Base-by-base conservation (phyloP, 2,329 filamentous ascomycete genomes). In the Sporothrix globosa region DNA sequence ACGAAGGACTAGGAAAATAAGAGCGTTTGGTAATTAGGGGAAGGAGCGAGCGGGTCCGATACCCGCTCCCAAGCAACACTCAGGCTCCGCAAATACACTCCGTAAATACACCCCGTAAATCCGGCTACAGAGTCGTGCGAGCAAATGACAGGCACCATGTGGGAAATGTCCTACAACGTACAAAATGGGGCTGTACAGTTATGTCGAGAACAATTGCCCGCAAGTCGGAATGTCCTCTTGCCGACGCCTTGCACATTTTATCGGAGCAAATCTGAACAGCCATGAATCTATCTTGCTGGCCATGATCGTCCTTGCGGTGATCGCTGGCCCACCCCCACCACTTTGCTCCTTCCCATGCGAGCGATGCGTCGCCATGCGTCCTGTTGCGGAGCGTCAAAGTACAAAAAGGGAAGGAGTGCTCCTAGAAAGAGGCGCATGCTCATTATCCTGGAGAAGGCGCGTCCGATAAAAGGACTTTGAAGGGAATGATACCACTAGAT, bases 1-100 rank as follows among this genome's bases (percentile, higher is more conserved):
- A n/a, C 19, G 56, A 41, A 60, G 30, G 56, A 60, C 10, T n/a
- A 60, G 56, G 56, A 60, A 60, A 60, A 21, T 19, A 60, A 60
- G 4, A 14, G 30, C 19, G 27, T 19, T 60, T 30, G n/a, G 34
- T 27, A 4, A 30, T 30, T 30, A 13, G 19, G 11, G 52, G 56
- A 39, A 58, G 56, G 56, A 60, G 56, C 30, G 41, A 34, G 34
- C 34, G 34, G 34, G 34, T 34, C 7, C 1, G 34, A 34, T 9
- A 34, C 6, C 34, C 34, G 34, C 34, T 34, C 9, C 34, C 5
- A 34, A 30, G n/a, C 34, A 34, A 34, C 34, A 0, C 27, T 30
- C 27, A 30, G 27, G 27, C 27, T 30, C 2, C 27, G 27, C 27
- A 30, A 30, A 30, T 30, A 30, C 5, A 30, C 39, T 27, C 39